Evolutionary conservation across 129 eudicot species (phyloP), one percentile per base, ranked within the genome.

Genomic region (Tagetes erecta): DNA sequence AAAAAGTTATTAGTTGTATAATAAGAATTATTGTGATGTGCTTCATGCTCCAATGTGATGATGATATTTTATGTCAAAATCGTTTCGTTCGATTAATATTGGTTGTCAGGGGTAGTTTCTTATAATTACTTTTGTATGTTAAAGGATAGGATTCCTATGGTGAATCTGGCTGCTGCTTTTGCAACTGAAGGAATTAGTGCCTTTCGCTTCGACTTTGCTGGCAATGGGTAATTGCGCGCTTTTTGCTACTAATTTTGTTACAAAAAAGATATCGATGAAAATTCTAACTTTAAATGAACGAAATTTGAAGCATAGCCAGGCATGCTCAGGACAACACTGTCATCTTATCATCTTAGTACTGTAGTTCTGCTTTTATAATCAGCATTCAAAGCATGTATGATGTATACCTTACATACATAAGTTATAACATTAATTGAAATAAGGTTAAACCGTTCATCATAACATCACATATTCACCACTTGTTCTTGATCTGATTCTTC

Each of bases 161-260:
- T 85, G 79, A 89, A 76, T 80, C 88, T 92, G 77, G 94, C 96
- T 56, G 76, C 84, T 82, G 88, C 90, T 75, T 79, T 92, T 52
- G 84, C 71, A 57, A 85, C 70, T 36, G 84, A 83, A 70, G 94
- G 94, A 83, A 75, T 87, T 62, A 89, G 88, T 81, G 88, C 87
- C 70, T 92, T 83, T 77, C 94, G 96, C 68, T 92, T 89, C 62
- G 97, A 92, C 76, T 92, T 92, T 59, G 81, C 97, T 46, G 96
- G 97, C 53, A 89, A 92, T 64, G 97, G 97, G 97, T 92, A 83
- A 80, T 81, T 38, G 8, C 27, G 27, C 27, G 27, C 4, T 27
- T 20, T 69, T 69, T 47, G 44, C 68, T 67, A 27, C 10, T 75
- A 75, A 11, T 52, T 1, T 77, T 20, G 31, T 45, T 67, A 30